Base-by-base conservation (phyloP, 2,329 filamentous ascomycete genomes). In the Blastomyces parvus region DNA sequence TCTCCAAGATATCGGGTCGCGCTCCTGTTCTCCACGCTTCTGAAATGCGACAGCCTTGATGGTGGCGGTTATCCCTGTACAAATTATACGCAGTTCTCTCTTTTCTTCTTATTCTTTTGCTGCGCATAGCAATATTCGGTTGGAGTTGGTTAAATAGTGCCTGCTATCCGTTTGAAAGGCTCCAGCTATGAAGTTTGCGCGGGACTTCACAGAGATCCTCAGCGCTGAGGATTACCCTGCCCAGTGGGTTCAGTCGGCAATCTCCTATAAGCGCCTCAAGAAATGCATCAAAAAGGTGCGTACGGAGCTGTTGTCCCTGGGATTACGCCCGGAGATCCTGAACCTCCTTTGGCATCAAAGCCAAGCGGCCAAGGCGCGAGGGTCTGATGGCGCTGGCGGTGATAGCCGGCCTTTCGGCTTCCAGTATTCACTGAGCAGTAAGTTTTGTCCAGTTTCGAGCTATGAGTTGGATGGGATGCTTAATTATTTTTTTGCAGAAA, bases 261-360 rank as follows among this genome's bases (percentile, higher is more conserved):
- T 96, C 66, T 90, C 89, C 2, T 96, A 96, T 74, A 84, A 87
- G 55, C 85, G 91, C 74, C 83, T 96, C 63, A 96, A 96, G 77
- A 96, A 95, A 78, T 90, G 89, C 76, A 87, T 96, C 72, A 93
- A 92, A 72, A 87, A 87, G 72, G 87, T 95, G 59, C 84, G 87
- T 67, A 78, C 79, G 60, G 90, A 96, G 78, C 81, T 96, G 61
- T 78, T 81, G 50, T 81, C 82, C 42, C 78, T 93, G 17, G 90
- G 90, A 8, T 83, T 95, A 38, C 88, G 90, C 67, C 83, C 84
- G 4, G 82, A 87, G 11, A 91, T 88, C 1, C 78, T 95, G 62
- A 82, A 85, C 57, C 82, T 84, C 63, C 81, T 94, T 36, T 89
- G 62, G 79, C 81, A 62, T 76, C 80, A 63, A 17, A 25, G 42